These are phyloP conservation scores for Durotheca rogersii DNA, from an alignment of 495 filamentous ascomycete species.

Conservation along the genomic window DNA sequence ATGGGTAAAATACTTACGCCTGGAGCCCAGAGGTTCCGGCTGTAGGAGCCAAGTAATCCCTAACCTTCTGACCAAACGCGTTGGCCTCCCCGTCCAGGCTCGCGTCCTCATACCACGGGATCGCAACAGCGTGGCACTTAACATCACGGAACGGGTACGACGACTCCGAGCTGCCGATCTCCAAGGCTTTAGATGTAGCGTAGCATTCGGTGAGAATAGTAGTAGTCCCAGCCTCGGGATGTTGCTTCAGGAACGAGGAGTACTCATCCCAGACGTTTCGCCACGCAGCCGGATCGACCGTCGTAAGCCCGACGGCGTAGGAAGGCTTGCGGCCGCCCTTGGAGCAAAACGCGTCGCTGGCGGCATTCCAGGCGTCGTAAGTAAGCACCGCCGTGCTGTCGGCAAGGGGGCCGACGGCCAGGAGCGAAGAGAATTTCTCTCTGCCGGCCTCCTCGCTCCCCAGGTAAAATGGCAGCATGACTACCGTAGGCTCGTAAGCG, in stretches of 20 bases:
- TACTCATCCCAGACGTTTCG: conserved; percentile 31
- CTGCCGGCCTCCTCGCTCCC: conserved; percentile 20
- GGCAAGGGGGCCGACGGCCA: conserved; percentile 28
- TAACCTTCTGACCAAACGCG: conserved; percentile 25
- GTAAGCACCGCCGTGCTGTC: conserved; percentile 28
- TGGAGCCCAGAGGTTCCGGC: conserved; percentile 14
- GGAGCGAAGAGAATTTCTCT: conserved; percentile 30
- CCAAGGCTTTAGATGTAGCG: conserved; percentile 30
- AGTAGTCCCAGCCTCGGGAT: conserved; percentile 35
- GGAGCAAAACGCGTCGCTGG: conserved; percentile 32
- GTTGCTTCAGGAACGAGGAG: conserved; percentile 24
- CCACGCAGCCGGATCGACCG: conserved; percentile 27
- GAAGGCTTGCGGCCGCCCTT: conserved; percentile 37
- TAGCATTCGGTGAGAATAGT: conserved; percentile 46
- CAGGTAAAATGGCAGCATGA: conserved; percentile 31
- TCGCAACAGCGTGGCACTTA: conserved; percentile 30
- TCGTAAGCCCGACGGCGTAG: conserved; percentile 25
- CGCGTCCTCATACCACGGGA: conserved; percentile 35
- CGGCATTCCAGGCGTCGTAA: conserved; percentile 36
- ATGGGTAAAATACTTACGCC: no score
- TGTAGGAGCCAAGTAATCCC: conserved; percentile 16
- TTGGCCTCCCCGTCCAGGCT: conserved; percentile 28
- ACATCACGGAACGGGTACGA: conserved; percentile 42
- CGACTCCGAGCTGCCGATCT: conserved; percentile 25
- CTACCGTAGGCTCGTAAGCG: conserved; percentile 16